phyloP scores from a whole-genome alignment of 225 moss, liverwort and hornwort genomes.

The Takakia lepidozioides region DNA sequence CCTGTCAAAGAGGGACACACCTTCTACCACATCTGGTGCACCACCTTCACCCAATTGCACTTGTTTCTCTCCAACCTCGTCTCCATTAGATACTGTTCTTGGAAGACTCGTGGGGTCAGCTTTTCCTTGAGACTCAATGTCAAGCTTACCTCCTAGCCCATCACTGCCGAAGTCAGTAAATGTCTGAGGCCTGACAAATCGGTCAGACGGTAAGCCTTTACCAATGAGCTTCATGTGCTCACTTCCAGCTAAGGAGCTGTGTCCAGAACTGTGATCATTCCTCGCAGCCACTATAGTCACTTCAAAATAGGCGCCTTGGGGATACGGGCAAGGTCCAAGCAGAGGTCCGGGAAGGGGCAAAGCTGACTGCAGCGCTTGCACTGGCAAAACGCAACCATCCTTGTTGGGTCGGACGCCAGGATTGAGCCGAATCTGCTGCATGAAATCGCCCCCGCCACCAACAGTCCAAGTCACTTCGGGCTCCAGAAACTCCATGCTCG shows the following conservation, averaged over 20 bases:
- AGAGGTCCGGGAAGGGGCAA: conserved; percentile 48
- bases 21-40: conserved; percentile 3
- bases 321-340: conserved; percentile 37
- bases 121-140: not conserved
- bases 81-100: too few species aligned
- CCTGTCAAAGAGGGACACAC: conserved; percentile 6
- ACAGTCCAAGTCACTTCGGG: conserved; percentile 36
- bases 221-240: conserved; percentile 56
- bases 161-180: conserved; percentile 1
- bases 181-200: conserved; percentile 12
- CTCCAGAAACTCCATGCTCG: conserved; percentile 23
- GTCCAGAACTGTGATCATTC: conserved; percentile 28
- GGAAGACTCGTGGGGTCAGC: too few species aligned
- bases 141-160: conserved; percentile 10
- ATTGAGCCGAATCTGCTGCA: conserved; percentile 47
- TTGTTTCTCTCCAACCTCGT: not conserved
- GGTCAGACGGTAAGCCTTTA: conserved; percentile 24
- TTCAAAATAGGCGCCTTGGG: conserved; percentile 48
- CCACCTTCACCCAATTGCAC: conserved; percentile 4
- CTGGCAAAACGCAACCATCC: conserved; percentile 41
- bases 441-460: conserved; percentile 9
- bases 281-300: conserved; percentile 27
- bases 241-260: conserved; percentile 34
- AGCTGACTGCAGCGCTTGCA: conserved; percentile 50
- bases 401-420: conserved; percentile 25